Evolutionary conservation across 257 asterid genomes (phyloP).

Genomic region (Solanum arcanum): DNA sequence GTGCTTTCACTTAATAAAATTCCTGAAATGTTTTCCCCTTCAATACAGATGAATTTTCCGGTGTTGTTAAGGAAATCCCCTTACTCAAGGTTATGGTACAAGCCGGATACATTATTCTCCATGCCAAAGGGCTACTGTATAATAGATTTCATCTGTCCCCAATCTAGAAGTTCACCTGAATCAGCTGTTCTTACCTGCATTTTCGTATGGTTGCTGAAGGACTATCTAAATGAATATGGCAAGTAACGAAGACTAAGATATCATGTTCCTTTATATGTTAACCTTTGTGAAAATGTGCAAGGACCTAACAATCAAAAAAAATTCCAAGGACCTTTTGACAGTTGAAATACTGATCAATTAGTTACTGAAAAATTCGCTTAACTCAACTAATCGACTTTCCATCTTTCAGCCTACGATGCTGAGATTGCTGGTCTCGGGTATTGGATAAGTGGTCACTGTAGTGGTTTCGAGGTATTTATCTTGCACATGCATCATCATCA

Average conservation of each 20-base stretch:
- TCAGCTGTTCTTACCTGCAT: slow-evolving; percentile 66
- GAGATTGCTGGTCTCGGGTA: slow-evolving; percentile 90
- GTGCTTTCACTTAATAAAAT: slow-evolving; percentile 2
- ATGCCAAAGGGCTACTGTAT: slow-evolving; percentile 79
- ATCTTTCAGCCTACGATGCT: slow-evolving; percentile 83
- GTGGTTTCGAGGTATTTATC: slow-evolving; percentile 71
- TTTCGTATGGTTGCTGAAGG: slow-evolving; percentile 76
- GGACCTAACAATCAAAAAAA: not conserved
- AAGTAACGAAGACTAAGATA: slow-evolving; percentile 11
- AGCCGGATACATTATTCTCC: slow-evolving; percentile 69
- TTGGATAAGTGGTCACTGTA: slow-evolving; percentile 40
- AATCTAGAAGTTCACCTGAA: slow-evolving; percentile 77
- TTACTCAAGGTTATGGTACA: slow-evolving; percentile 91
- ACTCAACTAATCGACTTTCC: slow-evolving; percentile 2
- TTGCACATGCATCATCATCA: not conserved
- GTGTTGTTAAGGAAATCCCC: slow-evolving; percentile 59
- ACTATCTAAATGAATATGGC: slow-evolving; percentile 92
- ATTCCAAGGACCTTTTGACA: not conserved
- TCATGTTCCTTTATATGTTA: not conserved
- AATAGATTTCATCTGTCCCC: slow-evolving; percentile 81
- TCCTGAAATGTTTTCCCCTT: slow-evolving; percentile 14
- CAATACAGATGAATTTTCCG: slow-evolving; percentile 57
- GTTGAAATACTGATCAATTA: not conserved
- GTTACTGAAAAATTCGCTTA: not conserved
- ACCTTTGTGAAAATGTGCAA: not conserved